Evolutionary conservation across 768 basidiomycete genomes (phyloP), one percentile per base, ranked within the genome.

Genomic region (Porpolomopsis calyptriformis): DNA sequence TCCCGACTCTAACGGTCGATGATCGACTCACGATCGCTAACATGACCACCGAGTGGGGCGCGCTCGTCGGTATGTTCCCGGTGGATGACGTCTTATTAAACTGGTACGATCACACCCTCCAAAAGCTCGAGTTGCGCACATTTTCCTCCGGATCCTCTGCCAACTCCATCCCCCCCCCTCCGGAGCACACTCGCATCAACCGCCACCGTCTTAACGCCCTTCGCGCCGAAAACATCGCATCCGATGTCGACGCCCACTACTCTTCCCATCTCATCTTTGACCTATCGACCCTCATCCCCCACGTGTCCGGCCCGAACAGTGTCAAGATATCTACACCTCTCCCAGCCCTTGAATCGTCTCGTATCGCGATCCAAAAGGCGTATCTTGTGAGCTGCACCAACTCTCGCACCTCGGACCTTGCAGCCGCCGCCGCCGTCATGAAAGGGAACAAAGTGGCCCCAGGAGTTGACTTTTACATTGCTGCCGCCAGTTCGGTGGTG

Each of bases 41-140:
- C 63, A 99, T 98, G 96, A 98, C 96, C 4, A 98, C 96, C 24
- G 96, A 99, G 64, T 99, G 96, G 96, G 96, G 96, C 36, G 96
- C 96, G 2, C 76, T 99, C 2, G 92, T 79, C 6, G 96, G 96
- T 25, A 80, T 96, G 5, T 98, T 99, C 70, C 93, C 94, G 0
- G 82, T 89, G 4, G 96, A 99, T 58, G 71, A 79, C 16, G 80
- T 76, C 7, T 74, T 92, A 16, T 58, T 92, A 27, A 63, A 77
- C 22, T 99, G 93, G 93, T 99, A 98, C 60, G 84, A 88, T 36
- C 65, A 68, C 4, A 68, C 76, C 10, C 63, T 94, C 50, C 71
- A 71, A 51, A 87, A 81, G 63, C 70, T 85, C 34, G 85, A 93
- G 58, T 65, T 81, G 25, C 75, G 84, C 25, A 80, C 83, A 4